Evolutionary conservation across 129 eudicot species (phyloP), one percentile per base, ranked within the genome.

Genomic region (Erigeron canadensis): DNA sequence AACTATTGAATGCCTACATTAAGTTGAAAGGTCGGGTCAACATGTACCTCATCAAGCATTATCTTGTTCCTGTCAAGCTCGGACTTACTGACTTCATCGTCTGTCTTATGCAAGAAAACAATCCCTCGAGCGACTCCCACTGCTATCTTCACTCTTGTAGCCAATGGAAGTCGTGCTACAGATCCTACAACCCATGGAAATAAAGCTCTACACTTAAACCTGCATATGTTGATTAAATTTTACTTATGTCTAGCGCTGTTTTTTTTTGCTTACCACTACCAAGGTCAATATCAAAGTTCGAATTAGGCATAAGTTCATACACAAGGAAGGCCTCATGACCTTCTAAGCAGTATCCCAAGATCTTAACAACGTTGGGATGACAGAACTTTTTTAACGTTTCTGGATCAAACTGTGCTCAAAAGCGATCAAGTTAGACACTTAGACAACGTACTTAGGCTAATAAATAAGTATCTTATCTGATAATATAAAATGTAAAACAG

Each of bases 11-110:
- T 59, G 40, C 40, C n/a, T n/a, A 12, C 1, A 18, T 18, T n/a
- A n/a, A 59, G 41, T 2, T 2, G 7, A 17, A 63, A 40, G 6
- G 40, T 19, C 43, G n/a, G n/a, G n/a, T 61, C 66, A 37, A 4
- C 3, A 8, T 1, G 39, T 63, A 63, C 50, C 68, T 40, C 68
- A 63, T 63, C 34, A 4, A 63, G 6, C 68, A 63, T 21, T 63
- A 63, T 63, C 34, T 63, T 63, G 7, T 63, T 5, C 16, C 68
- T 63, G 10, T 63, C 13, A 38, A 63, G 68, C 68, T 7, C 22
- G 16, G 68, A 38, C 47, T 63, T 50, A 15, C 23, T 34, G 65
- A 13, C 65, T 0, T 18, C 0, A 1, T 16, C 0, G 21, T n/a
- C 10, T 53, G 21, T 19, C 9, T 54, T 17, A 2, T 19, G 3